Evolutionary conservation across 148 eudicot species (phyloP), one percentile per base, ranked within the genome.

Genomic region (Fallopia convolvulus): DNA sequence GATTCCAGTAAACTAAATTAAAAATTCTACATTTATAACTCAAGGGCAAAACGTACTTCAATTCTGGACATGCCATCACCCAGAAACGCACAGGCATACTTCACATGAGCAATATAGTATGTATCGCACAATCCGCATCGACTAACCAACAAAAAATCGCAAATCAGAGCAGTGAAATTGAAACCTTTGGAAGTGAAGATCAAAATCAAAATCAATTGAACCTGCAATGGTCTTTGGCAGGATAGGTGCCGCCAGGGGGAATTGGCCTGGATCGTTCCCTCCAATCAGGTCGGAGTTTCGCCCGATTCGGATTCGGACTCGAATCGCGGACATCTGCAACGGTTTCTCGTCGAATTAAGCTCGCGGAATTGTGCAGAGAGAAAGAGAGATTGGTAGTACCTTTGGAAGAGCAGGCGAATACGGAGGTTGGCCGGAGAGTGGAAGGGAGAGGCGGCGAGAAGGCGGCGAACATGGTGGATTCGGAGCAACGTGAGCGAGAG

Each of bases 211-310:
- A 13, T 10, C 13, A 73, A 14, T 8, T 46, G 20, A 73, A 73
- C 98, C 98, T 94, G 98, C 97, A 94, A 15, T 91, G 97, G 60
- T 94, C 98, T 81, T 94, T 94, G 44, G 98, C 97, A 2, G 98
- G 97, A 76, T 94, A 94, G 61, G 87, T 92, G 8, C 91, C 97
- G 18, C 98, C 94, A n/a, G 97, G 93, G 53, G 92, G 92, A 77
- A 94, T 90, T 14, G 97, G 94, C 74, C 81, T 85, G 53, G 98
- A 94, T 44, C 83, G 80, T 46, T 85, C 81, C 72, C 98, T 83
- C 98, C 98, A 92, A 74, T 94, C 97, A 3, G 88, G 86, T 78
- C 98, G 89, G 70, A 89, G 75, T 75, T 92, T 91, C 79, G 79
- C 85, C n/a, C 83, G 63, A 32, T 84, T 80, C 5, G 87, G n/a